Evolutionary conservation across 441 rosid genomes (phyloP), one percentile per base, ranked within the genome.

Genomic region (Croton laevigatus): DNA sequence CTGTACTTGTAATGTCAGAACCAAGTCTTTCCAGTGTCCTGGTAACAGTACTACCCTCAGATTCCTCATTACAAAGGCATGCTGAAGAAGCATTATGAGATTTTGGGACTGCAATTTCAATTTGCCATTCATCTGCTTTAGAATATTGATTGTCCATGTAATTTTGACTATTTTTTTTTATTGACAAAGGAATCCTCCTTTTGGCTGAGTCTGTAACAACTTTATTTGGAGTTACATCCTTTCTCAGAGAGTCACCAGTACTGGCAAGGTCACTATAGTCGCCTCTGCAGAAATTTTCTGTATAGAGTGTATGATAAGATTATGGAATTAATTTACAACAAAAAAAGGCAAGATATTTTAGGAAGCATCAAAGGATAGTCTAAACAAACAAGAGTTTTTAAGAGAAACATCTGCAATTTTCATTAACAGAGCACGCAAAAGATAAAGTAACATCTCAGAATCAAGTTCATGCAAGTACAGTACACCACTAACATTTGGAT

Each of bases 21-120:
- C 77, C 73, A 48, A 79, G 66, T 68, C 87, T 82, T 74, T 82
- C 94, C 70, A 83, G 55, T 34, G 85, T 80, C 80, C 86, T 91
- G 20, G 91, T 86, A 63, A 88, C 66, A 67, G 86, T 86, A 78
- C 98, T 89, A 59, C 88, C 87, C 71, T 90, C 94, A 34, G 97
- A 89, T 84, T 91, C 97, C 76, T 91, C 95, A 74, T 83, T 86
- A 48, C 81, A 83, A 78, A 75, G 62, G 65, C 81, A 79, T 58
- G 78, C 76, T 68, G 78, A 65, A 75, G 87, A 78, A 64, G 70
- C 71, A 62, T 59, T 58, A 55, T 76, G 83, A 69, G 76, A 74
- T 78, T 82, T 84, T 4, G 96, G 86, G 54, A 90, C 83, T 11
- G 92, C 85, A 74, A 91, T 90, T 75, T 91, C 97, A 81, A 91